phyloP scores from a whole-genome alignment of 2,329 filamentous ascomycete genomes.

The Trichoderma harzianum region DNA sequence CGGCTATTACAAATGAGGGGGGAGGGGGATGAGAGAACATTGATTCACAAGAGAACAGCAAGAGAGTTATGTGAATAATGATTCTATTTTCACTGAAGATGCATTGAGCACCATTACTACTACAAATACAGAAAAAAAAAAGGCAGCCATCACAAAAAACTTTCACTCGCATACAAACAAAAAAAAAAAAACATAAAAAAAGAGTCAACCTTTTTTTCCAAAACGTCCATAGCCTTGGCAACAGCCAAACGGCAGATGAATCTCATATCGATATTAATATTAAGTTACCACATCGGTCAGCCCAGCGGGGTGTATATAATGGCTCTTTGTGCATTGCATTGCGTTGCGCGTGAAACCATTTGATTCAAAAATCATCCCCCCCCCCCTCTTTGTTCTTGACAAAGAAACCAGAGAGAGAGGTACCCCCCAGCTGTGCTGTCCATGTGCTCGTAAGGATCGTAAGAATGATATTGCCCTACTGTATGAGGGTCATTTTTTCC shows the following conservation, averaged over 20 bases:
- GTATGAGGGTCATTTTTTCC: conserved; percentile 16
- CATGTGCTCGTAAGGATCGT: conserved; percentile 52
- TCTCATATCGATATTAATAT: conserved; percentile 17
- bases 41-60: not conserved
- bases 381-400: not conserved
- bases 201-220: not conserved
- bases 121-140: not conserved
- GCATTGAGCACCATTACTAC: not conserved
- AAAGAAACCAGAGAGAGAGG: not conserved
- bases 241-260: conserved; percentile 11
- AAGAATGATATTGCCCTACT: conserved; percentile 43
- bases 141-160: not conserved
- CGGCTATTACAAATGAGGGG: no score
- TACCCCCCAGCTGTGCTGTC: conserved; percentile 26
- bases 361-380: conserved; percentile 20
- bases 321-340: conserved; percentile 2
- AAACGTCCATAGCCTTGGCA: conserved; percentile 11
- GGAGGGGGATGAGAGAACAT: no score
- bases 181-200: not conserved
- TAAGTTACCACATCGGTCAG: conserved; percentile 12
- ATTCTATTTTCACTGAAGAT: not conserved
- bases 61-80: not conserved
- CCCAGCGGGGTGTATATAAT: not conserved
- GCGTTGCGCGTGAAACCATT: conserved; percentile 4
- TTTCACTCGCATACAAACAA: not conserved